Percentiles rank a stretch among this genome's conserved stretches.
Conservation (phyloP, 768 basidiomycete genomes). For the Termitomyces sp. region DNA sequence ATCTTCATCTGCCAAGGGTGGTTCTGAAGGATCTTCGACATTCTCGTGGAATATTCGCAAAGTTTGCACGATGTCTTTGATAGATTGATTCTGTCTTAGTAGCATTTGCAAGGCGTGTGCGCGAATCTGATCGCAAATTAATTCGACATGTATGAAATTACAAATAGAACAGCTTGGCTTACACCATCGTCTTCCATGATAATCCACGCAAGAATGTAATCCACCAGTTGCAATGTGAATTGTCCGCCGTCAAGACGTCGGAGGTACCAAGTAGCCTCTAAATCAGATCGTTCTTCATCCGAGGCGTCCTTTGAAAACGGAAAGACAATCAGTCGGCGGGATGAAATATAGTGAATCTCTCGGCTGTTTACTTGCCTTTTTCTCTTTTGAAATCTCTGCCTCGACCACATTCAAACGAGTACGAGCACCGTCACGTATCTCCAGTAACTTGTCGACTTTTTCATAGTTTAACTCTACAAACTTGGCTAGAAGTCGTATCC, state of each 20-base stretch:
- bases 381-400: constrained; percentile 62
- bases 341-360: neutral
- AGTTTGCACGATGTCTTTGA: constrained; percentile 67
- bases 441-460: constrained; percentile 90
- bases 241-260: constrained; percentile 82
- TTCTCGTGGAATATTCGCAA: constrained; percentile 71
- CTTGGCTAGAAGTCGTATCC: constrained; percentile 83
- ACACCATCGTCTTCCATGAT: constrained; percentile 99
- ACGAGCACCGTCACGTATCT: constrained; percentile 72
- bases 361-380: constrained; percentile 40
- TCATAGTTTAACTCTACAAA: constrained; percentile 93
- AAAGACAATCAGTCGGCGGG: neutral
- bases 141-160: neutral
- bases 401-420: constrained; percentile 57
- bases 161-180: constrained; percentile 21
- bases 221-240: constrained; percentile 84
- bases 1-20: constrained; percentile 19
- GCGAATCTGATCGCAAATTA: constrained; percentile 51
- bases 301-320: constrained; percentile 41
- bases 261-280: constrained; percentile 81
- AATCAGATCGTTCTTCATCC: constrained; percentile 52
- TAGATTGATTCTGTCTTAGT: constrained; percentile 60
- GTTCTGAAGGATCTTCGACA: constrained; percentile 49
- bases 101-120: constrained; percentile 75
- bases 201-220: constrained; percentile 94